phyloP scores from a whole-genome alignment of 345 rosid species.

The Reutealis trisperma region DNA sequence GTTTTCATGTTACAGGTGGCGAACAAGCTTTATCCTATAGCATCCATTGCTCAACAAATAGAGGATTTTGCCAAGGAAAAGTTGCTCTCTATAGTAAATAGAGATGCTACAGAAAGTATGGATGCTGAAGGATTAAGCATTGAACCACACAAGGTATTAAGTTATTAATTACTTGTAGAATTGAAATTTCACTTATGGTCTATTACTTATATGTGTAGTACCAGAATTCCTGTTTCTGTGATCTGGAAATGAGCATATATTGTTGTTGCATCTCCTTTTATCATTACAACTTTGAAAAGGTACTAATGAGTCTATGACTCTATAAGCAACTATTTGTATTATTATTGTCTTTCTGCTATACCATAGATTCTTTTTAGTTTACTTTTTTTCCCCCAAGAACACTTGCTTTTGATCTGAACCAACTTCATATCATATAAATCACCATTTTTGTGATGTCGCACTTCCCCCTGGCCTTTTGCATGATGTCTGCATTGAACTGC shows the following conservation, averaged over 20 bases:
- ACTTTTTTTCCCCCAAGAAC: not conserved
- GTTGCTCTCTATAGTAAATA: constrained; percentile 55
- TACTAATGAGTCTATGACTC: not conserved
- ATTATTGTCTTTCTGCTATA: not conserved
- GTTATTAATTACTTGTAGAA: constrained; percentile 8
- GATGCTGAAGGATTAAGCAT: constrained; percentile 46
- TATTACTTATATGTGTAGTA: not conserved
- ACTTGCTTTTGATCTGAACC: not conserved
- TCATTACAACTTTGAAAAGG: not conserved
- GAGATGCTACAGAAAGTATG: constrained; percentile 37
- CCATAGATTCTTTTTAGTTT: not conserved
- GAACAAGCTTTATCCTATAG: constrained; percentile 82
- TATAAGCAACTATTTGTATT: not conserved
- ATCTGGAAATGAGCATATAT: not conserved
- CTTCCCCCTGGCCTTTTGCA: not conserved
- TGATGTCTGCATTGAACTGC: not conserved
- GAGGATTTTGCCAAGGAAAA: constrained; percentile 81
- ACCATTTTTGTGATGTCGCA: not conserved
- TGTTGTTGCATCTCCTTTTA: not conserved
- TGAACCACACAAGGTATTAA: constrained; percentile 60
- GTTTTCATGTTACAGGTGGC: constrained; percentile 70
- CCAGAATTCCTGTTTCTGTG: not conserved
- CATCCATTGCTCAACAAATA: constrained; percentile 74
- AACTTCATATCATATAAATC: not conserved
- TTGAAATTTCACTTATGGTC: not conserved